Evolutionary conservation across 148 eudicot species (phyloP).

Genomic region (Camellia lanceoleosa): DNA sequence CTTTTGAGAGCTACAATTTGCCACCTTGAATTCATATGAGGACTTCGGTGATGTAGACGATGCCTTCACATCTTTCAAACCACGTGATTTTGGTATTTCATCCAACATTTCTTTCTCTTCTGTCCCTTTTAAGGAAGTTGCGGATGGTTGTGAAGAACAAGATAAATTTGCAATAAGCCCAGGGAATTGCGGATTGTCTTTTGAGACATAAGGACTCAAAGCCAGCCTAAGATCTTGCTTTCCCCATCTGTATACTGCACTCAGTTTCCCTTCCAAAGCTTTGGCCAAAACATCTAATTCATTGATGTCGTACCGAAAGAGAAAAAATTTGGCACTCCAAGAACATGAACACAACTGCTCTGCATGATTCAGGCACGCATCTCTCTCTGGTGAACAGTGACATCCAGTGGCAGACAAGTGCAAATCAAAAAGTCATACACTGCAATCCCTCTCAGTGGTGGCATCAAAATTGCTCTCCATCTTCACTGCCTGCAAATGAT

Average conservation of each 20-base stretch:
- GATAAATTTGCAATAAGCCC: slow-evolving; percentile 29
- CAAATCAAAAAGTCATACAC: slow-evolving; percentile 81
- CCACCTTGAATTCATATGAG: slow-evolving; percentile 23
- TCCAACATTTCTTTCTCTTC: slow-evolving; percentile 29
- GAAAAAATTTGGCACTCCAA: slow-evolving; percentile 73
- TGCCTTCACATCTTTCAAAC: slow-evolving; percentile 39
- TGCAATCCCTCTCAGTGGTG: slow-evolving; percentile 84
- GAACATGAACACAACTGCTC: slow-evolving; percentile 82
- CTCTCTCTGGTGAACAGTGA: slow-evolving; percentile 77
- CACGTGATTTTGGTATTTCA: slow-evolving; percentile 30
- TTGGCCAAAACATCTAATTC: slow-evolving; percentile 81
- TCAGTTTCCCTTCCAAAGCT: slow-evolving; percentile 94
- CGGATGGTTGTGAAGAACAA: slow-evolving; percentile 23
- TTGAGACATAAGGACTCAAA: slow-evolving; percentile 57
- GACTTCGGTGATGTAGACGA: slow-evolving; percentile 26
- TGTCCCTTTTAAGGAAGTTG: slow-evolving; percentile 16
- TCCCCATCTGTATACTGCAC: slow-evolving; percentile 92
- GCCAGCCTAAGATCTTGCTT: slow-evolving; percentile 81
- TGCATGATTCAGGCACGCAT: slow-evolving; percentile 85
- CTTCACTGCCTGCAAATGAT: slow-evolving; percentile 56
- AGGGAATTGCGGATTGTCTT: slow-evolving; percentile 36
- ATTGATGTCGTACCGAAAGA: slow-evolving; percentile 68
- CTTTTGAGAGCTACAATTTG: slow-evolving; percentile 14
- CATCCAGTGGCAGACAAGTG: slow-evolving; percentile 95
- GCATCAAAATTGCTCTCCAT: slow-evolving; percentile 91